phyloP scores from a whole-genome alignment of 768 basidiomycete species.

The Leccinellum luteum region DNA sequence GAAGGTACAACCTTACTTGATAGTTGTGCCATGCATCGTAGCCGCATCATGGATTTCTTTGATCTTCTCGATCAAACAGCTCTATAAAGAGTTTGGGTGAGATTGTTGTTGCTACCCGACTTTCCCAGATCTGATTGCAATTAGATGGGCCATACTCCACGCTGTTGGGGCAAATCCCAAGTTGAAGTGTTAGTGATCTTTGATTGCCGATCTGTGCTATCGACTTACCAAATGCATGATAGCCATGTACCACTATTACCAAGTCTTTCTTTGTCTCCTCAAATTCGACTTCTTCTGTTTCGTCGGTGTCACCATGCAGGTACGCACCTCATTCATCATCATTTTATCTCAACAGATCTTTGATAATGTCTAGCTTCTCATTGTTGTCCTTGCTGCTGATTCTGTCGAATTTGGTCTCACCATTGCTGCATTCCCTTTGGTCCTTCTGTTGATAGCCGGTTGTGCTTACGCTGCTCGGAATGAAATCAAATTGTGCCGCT shows the following conservation, averaged over 20 bases:
- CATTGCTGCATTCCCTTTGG: constrained; percentile 78
- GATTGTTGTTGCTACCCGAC: constrained; percentile 18
- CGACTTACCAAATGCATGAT: constrained; percentile 8
- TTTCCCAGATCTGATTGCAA: constrained; percentile 1
- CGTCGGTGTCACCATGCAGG: constrained; percentile 87
- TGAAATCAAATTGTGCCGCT: constrained; percentile 71
- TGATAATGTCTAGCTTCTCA: constrained; percentile 57
- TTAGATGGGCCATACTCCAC: constrained; percentile 88
- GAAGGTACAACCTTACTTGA: constrained; percentile 61
- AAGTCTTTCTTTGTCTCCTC: constrained; percentile 82
- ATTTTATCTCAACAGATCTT: neutral
- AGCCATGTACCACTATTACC: constrained; percentile 90
- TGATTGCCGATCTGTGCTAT: neutral
- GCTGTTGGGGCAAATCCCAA: constrained; percentile 82
- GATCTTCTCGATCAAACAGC: constrained; percentile 63
- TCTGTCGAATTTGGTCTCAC: constrained; percentile 82
- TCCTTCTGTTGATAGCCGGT: constrained; percentile 60
- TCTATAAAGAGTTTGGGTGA: constrained; percentile 83
- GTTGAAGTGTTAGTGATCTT: constrained; percentile 63
- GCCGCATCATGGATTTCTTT: constrained; percentile 62
- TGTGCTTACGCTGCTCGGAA: constrained; percentile 72
- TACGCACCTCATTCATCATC: constrained; percentile 18
- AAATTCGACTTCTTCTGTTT: constrained; percentile 92
- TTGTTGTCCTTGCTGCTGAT: constrained; percentile 61
- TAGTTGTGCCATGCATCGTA: constrained; percentile 71